Percentiles rank a stretch among this genome's conserved stretches.
These are phyloP conservation scores for Tricladium varicosporioides DNA, from an alignment of 2,329 filamentous ascomycete species.

Conservation along the genomic window DNA sequence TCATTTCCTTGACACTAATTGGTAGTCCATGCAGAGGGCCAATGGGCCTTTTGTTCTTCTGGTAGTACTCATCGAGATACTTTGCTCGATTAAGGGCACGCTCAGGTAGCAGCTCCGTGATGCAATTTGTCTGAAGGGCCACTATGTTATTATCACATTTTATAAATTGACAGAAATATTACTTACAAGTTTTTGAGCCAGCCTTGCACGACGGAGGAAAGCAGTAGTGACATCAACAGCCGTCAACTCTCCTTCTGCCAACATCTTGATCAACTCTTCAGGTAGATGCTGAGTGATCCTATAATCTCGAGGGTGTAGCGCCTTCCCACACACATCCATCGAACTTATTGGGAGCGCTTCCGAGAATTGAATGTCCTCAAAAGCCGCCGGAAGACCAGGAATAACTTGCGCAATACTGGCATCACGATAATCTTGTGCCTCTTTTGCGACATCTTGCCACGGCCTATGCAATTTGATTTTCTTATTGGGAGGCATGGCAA, in stretches of 20 bases:
- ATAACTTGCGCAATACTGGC: conserved; percentile 38
- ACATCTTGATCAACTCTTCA: conserved; percentile 42
- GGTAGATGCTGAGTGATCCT: conserved; percentile 45
- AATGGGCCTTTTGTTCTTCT: conserved; percentile 35
- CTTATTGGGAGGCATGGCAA: not conserved
- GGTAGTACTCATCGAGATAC: conserved; percentile 21
- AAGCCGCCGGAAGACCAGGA: conserved; percentile 34
- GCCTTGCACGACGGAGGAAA: conserved; percentile 51
- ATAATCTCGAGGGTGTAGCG: conserved; percentile 43
- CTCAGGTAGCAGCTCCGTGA: conserved; percentile 23
- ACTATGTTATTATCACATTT: not conserved
- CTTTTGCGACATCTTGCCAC: conserved; percentile 44
- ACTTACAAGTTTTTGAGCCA: conserved; percentile 48
- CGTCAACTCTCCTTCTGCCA: conserved; percentile 44
- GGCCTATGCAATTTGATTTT: conserved; percentile 11
- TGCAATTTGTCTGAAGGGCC: conserved; percentile 19
- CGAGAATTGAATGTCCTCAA: conserved; percentile 8
- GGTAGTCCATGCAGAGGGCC: conserved; percentile 63
- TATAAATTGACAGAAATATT: too few relatives aligned
- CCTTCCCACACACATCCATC: conserved; percentile 37
- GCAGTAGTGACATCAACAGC: conserved; percentile 45
- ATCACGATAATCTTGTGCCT: conserved; percentile 43
- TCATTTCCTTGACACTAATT: conserved; percentile 53
- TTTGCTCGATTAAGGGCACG: conserved; percentile 21
- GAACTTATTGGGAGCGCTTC: conserved; percentile 22